Conservation (phyloP, 2,329 filamentous ascomycete species). For the Pestalotiopsis sp. region DNA sequence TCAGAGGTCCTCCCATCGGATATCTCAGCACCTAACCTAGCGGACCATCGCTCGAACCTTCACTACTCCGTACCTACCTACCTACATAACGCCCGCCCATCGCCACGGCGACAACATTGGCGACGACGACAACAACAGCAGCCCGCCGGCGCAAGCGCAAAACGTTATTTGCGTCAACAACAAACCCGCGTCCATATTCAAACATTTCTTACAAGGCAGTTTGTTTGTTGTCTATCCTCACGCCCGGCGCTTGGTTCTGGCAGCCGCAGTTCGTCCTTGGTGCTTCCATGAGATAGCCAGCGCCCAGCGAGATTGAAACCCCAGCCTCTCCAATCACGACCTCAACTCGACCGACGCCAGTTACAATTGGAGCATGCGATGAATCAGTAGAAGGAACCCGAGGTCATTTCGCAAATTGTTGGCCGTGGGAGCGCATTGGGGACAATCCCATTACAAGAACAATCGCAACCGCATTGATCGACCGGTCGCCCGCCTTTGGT, state of each 20-base stretch:
- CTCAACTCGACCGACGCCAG: background rate
- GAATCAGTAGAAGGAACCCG: background rate
- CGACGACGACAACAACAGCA: background rate
- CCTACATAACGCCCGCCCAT: background rate
- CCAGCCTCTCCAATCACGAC: background rate
- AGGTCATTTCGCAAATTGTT: background rate
- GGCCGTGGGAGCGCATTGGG: background rate
- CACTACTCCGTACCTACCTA: background rate
- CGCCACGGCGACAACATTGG: background rate
- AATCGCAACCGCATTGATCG: background rate
- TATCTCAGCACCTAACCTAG: background rate
- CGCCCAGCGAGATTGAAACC: background rate
- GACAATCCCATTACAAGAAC: background rate
- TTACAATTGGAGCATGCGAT: slow-evolving; percentile 3
- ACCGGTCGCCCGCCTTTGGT: background rate
- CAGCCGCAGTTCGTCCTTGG: background rate
- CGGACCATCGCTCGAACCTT: background rate
- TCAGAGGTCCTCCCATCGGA: background rate
- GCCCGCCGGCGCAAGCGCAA: background rate
- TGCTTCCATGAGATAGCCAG: background rate
- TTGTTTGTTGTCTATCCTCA: background rate
- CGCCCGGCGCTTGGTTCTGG: background rate
- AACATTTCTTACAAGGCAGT: background rate
- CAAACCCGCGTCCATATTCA: background rate
- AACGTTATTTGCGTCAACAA: background rate